Percentiles rank a stretch among this genome's conserved stretches.
Conservation (phyloP, 257 asterid species). For the Thymus mandschuricus region DNA sequence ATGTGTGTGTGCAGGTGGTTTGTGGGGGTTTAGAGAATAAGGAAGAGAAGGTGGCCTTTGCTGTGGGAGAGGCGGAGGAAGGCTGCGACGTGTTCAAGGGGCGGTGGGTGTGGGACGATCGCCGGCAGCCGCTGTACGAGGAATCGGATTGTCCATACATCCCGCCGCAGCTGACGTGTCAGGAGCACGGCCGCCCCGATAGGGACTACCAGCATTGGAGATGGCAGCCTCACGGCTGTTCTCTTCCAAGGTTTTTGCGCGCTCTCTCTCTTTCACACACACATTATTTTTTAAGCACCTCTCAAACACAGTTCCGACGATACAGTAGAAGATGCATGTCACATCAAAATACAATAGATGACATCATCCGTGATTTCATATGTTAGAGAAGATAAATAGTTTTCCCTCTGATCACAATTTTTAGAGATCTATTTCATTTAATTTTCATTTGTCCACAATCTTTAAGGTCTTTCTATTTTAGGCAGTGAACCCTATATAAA, state of each 20-base stretch:
- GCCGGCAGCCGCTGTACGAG: conserved; percentile 69
- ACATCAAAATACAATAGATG: too few relatives aligned
- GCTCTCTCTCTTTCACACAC: background rate
- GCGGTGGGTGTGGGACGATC: conserved; percentile 74
- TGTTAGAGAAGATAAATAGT: too few relatives aligned
- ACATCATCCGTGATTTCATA: too few relatives aligned
- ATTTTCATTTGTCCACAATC: too few relatives aligned
- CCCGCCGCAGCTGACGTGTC: conserved; percentile 94
- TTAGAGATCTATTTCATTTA: too few relatives aligned
- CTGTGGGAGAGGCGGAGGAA: conserved; percentile 54
- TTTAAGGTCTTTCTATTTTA: too few relatives aligned
- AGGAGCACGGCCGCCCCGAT: conserved; percentile 85
- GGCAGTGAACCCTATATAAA: too few relatives aligned
- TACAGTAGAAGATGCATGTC: too few relatives aligned
- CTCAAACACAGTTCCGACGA: too few relatives aligned
- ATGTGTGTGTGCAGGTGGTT: too few relatives aligned
- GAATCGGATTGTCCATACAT: conserved; percentile 90
- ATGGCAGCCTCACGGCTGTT: conserved; percentile 90
- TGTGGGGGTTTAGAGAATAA: conserved; percentile 63
- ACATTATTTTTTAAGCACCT: background rate
- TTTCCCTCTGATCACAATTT: too few relatives aligned
- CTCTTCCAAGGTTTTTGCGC: conserved; percentile 68
- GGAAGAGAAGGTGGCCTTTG: conserved; percentile 63
- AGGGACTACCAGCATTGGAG: conserved; percentile 80
- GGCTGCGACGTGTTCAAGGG: conserved; percentile 78